Conservation (phyloP, 352 stramenopile species). For the Nothophytophthora sp. region DNA sequence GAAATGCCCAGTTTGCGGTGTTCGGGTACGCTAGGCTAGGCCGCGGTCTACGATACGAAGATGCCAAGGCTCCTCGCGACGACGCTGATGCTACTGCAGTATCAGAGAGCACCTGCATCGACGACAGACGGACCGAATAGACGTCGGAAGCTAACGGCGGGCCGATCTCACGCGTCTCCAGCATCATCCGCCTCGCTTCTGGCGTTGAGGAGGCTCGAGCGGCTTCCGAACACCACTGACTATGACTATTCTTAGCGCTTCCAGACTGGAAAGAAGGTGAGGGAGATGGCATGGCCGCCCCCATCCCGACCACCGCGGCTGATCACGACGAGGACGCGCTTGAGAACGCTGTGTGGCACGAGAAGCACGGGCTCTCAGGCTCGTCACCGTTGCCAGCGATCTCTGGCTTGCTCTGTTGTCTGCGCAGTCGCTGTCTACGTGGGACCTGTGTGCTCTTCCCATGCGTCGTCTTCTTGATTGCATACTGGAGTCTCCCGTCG, state of each 20-base stretch:
- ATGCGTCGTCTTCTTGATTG: conserved; percentile 51
- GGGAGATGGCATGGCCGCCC: conserved; percentile 18
- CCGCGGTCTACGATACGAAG: conserved; percentile 15
- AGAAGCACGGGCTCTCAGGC: conserved; percentile 33
- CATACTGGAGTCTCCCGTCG: conserved; percentile 40
- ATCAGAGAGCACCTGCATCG: conserved; percentile 2
- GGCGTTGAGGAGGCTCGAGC: not conserved
- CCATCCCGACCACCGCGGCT: conserved; percentile 9
- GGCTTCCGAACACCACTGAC: too few species aligned
- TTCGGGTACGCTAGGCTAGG: conserved; percentile 16
- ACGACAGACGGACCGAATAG: conserved; percentile 2
- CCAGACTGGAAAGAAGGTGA: not conserved
- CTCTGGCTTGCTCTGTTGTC: conserved; percentile 59
- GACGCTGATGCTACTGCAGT: not conserved
- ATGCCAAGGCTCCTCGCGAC: conserved; percentile 8
- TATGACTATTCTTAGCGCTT: conserved; percentile 27
- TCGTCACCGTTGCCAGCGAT: conserved; percentile 37
- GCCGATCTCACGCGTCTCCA: conserved; percentile 4
- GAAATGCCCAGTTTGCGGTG: conserved; percentile 24
- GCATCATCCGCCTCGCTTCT: not conserved
- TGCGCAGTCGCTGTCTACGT: conserved; percentile 60
- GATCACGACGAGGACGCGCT: conserved; percentile 17
- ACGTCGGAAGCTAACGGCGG: conserved; percentile 24
- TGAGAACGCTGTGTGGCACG: conserved; percentile 66
- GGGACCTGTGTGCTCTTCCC: conserved; percentile 57